Evolutionary conservation across 768 basidiomycete genomes (phyloP).

Genomic region (Butyriboletus loyo): DNA sequence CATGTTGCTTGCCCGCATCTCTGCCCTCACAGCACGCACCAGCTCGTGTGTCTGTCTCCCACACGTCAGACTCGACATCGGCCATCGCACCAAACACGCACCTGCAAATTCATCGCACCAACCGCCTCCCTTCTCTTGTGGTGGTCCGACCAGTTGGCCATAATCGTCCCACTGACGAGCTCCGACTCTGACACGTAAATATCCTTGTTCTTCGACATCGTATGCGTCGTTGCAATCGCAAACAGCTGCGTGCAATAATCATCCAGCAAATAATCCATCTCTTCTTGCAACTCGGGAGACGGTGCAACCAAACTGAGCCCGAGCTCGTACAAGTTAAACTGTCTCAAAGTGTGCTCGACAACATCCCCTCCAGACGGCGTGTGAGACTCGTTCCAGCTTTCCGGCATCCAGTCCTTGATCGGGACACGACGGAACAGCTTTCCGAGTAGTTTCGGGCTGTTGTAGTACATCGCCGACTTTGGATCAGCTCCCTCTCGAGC

Average conservation of each 20-base stretch:
- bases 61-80: neutral
- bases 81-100: conserved; percentile 11
- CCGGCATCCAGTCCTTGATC: conserved; percentile 30
- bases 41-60: conserved; percentile 38
- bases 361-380: conserved; percentile 28
- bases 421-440: conserved; percentile 45
- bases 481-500: conserved; percentile 38
- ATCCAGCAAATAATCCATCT: conserved; percentile 37
- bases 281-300: conserved; percentile 29
- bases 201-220: conserved; percentile 36
- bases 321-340: conserved; percentile 27
- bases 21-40: conserved; percentile 34
- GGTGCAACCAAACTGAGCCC: conserved; percentile 29
- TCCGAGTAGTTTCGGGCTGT: conserved; percentile 43
- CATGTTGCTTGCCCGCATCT: conserved; percentile 23
- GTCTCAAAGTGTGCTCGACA: conserved; percentile 26
- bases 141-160: conserved; percentile 43
- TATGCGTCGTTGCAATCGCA: conserved; percentile 35
- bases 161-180: conserved; percentile 44
- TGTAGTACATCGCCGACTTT: conserved; percentile 32
- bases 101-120: conserved; percentile 44
- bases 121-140: conserved; percentile 39
- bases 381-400: conserved; percentile 11
- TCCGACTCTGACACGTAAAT: conserved; percentile 39
- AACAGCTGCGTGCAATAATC: conserved; percentile 35